A percentile compares a stretch with the other conserved stretches of the same genome.
phyloP scores from a whole-genome alignment of 192 early-diverging fungal species.

The Coemansia guatemalensis region DNA sequence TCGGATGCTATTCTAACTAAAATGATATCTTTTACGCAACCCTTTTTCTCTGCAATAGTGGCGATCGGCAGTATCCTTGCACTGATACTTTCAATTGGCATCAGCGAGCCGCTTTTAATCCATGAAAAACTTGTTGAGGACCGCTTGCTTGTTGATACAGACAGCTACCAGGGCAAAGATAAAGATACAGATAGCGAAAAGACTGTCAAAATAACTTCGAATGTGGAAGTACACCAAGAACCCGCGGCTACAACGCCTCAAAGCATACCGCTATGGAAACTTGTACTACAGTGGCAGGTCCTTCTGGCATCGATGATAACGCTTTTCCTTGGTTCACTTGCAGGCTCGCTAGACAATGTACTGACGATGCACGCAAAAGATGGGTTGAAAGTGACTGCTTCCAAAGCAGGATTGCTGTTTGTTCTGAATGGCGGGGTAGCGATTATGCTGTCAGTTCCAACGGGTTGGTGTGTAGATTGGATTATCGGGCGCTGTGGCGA shows the following conservation, averaged over 20 bases:
- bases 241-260: not conserved
- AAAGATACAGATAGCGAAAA: conserved; percentile 3
- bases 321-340: conserved; percentile 25
- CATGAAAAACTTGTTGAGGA: conserved; percentile 16
- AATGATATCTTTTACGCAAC: not conserved
- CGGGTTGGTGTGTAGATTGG: conserved; percentile 28
- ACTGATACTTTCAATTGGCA: conserved; percentile 21
- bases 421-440: conserved; percentile 36
- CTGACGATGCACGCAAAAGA: conserved; percentile 38
- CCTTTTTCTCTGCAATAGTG: conserved; percentile 15
- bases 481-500: conserved; percentile 32
- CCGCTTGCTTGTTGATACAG: not conserved
- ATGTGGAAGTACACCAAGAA: not conserved
- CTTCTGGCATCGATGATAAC: conserved; percentile 37
- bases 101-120: conserved; percentile 35
- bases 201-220: not conserved
- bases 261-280: conserved; percentile 35
- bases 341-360: conserved; percentile 35
- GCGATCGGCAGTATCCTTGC: conserved; percentile 17
- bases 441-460: conserved; percentile 29
- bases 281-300: conserved; percentile 47
- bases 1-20: not conserved
- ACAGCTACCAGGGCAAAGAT: not conserved
- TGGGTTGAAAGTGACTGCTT: conserved; percentile 22
- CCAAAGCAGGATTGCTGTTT: conserved; percentile 36